Base-by-base conservation (phyloP, 2,329 filamentous ascomycete genomes). In the Shiraia sp. region DNA sequence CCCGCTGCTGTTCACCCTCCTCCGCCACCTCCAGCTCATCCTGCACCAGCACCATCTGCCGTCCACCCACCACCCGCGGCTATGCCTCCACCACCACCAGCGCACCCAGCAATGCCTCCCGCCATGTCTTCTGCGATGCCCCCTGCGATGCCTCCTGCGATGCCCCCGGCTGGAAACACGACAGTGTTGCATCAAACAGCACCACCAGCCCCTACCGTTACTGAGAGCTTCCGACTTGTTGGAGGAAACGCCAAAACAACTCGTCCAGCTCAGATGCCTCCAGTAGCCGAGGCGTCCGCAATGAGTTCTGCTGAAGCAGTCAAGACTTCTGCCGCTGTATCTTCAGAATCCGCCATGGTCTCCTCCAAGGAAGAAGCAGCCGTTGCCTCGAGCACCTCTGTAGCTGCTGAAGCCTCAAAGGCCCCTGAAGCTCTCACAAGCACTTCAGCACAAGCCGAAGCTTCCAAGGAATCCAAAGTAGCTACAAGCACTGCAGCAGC, bases 161-260 rank as follows among this genome's bases (percentile, higher is more conserved):
- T 22, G 19, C 4, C 19, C 4, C 19, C 19, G 19, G 4, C 19
- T 22, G 19, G 8, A 22, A 22, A 22, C 19, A 22, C 8, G 19
- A 22, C 19, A 4, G 8, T 22, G 19, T 5, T 22, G 19, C 8
- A 22, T 8, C 19, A 4, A 22, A 22, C 19, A 4, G 19, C 19
- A 4, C 9, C 32, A 7, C 31, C 38, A n/a, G 32, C 31, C 2
- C 35, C 35, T 5, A 26, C 12, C 2, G 38, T 34, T 8, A 34
- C 38, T 10, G 38, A 40, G 26, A 40, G 38, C 38, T 40, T 40
- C 10, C 32, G 28, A 10, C 38, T 34, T n/a, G 25, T 35, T 10
- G 25, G 30, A 10, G 38, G 31, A 22, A 13, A 35, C 4, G 25
- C 24, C 8, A 29, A 30, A 16, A 10, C 31, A 5, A 40, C 22